phyloP scores from a whole-genome alignment of 2,329 filamentous ascomycete genomes.

The Paecilomyces sp. region DNA sequence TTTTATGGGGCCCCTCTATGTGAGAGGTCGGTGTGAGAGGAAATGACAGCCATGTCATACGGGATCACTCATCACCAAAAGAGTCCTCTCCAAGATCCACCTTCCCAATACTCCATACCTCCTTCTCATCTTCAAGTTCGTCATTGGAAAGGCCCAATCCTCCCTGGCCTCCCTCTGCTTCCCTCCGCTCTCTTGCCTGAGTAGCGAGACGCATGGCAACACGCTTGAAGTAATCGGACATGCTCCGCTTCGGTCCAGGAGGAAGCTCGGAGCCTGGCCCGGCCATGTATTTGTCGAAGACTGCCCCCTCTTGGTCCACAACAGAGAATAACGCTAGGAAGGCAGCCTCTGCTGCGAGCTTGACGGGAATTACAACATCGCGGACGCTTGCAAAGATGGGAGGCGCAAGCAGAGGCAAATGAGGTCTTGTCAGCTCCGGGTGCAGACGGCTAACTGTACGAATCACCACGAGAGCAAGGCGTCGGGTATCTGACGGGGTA shows the following conservation, averaged over 20 bases:
- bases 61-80: constrained; percentile 25
- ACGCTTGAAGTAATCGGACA: constrained; percentile 96
- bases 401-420: constrained; percentile 70
- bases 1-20: constrained; percentile 4
- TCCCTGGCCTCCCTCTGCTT: constrained; percentile 84
- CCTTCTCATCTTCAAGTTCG: constrained; percentile 87
- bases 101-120: constrained; percentile 92
- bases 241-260: constrained; percentile 72
- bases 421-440: constrained; percentile 72
- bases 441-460: constrained; percentile 76
- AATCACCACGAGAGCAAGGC: constrained; percentile 77
- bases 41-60: background rate
- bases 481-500: constrained; percentile 71
- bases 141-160: constrained; percentile 82
- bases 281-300: constrained; percentile 87
- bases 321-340: constrained; percentile 89
- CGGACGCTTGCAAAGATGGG: constrained; percentile 85
- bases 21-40: background rate
- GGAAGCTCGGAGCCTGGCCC: constrained; percentile 60
- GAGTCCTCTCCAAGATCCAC: constrained; percentile 65
- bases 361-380: constrained; percentile 88
- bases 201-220: constrained; percentile 77
- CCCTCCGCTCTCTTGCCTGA: constrained; percentile 80
- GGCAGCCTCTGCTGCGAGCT: constrained; percentile 87
- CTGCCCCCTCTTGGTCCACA: constrained; percentile 72